Conservation (phyloP, 2,329 filamentous ascomycete species). For the Arthrinium puccinioides region DNA sequence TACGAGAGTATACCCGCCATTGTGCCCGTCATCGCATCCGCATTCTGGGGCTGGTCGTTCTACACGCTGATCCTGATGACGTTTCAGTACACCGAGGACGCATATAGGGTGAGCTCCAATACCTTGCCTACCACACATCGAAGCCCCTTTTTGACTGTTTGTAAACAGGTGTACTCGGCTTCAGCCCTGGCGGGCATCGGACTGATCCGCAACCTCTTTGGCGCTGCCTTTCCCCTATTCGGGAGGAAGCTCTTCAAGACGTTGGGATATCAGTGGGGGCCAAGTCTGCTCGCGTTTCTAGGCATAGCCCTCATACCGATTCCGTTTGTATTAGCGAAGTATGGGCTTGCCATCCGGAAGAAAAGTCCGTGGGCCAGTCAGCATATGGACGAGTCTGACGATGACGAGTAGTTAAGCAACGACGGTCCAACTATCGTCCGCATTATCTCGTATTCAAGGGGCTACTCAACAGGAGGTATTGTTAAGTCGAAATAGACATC, state of each 20-base stretch:
- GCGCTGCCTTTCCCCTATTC: conserved; percentile 30
- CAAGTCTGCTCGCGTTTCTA: conserved; percentile 25
- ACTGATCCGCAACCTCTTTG: conserved; percentile 29
- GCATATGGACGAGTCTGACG: conserved; percentile 13
- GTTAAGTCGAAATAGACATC: no score
- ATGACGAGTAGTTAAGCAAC: neutral
- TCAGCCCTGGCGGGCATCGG: conserved; percentile 32
- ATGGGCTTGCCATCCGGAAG: conserved; percentile 15
- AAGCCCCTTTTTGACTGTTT: no score
- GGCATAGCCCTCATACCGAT: conserved; percentile 25
- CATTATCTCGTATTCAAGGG: no score
- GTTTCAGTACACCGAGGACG: conserved; percentile 39
- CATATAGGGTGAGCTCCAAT: conserved; percentile 23
- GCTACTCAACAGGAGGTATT: no score
- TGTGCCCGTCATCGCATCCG: conserved; percentile 39
- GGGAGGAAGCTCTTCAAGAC: conserved; percentile 24
- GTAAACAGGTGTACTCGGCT: conserved; percentile 30
- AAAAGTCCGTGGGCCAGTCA: conserved; percentile 19
- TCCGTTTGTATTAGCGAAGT: conserved; percentile 18
- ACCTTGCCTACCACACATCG: neutral
- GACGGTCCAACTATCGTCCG: no score
- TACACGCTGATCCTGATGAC: conserved; percentile 43
- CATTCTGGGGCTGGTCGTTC: conserved; percentile 42
- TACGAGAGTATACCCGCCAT: conserved; percentile 27
- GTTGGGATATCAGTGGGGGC: conserved; percentile 28